Evolutionary conservation across 768 basidiomycete species (phyloP), one percentile per base, ranked within the genome.

Genomic region (Neoboletus magnificus): DNA sequence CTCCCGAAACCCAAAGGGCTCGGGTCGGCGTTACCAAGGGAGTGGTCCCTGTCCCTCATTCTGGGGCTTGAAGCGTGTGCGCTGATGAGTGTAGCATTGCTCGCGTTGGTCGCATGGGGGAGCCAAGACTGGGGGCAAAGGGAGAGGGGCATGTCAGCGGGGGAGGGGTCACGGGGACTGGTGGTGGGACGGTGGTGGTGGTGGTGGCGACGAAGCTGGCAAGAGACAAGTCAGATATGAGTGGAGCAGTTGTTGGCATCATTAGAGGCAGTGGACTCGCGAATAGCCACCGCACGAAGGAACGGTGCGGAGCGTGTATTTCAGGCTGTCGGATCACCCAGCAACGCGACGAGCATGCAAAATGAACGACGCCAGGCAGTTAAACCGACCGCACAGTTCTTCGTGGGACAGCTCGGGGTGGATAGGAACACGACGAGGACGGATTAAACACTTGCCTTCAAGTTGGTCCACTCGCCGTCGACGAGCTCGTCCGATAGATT

Each of bases 121-220:
- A 63, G 37, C 68, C 68, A 67, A 16, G 62, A 46, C 46, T 56
- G 65, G 33, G 55, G 59, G 9, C 63, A 53, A 42, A 57, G 49
- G 2, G 58, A 44, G 22, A 43, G 36, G 10, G 68, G 60, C 66
- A 70, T 68, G 39, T 23, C 39, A 5, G 50, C 13, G 37, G 55
- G 30, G 18, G 50, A 37, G 1, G 50, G 8, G 27, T 35, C 4
- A 44, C 32, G 10, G 11, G 39, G 35, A 30, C 33, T 22, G 18
- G 39, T 32, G 40, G 32, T 37, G 46, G 45, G 20, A 22, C 23
- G 43, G 44, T 11, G 43, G 35, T 57, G 32, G 36, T 16, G 33
- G 33, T 32, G 30, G 30, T 56, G 58, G 29, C 55, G 40, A 54
- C 58, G 36, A 43, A 61, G 51, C 63, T 68, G 52, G 42, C 1